Evolutionary conservation across 805 yeast species (phyloP).

Genomic region (Candida germanica): DNA sequence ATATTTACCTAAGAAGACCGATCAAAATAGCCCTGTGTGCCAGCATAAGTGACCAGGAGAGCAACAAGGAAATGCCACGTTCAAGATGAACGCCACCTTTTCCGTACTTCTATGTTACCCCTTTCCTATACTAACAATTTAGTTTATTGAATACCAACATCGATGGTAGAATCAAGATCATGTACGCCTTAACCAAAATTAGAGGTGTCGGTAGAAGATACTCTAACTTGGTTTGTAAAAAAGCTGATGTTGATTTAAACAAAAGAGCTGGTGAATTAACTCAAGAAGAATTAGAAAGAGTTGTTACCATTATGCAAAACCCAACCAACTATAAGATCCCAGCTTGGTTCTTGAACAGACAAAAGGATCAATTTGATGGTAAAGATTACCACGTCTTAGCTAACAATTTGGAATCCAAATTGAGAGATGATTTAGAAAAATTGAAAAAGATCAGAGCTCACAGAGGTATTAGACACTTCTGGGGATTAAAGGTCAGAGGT

Average conservation of each 20-base stretch:
- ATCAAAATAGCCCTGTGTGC: too few relatives aligned
- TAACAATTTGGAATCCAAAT: conserved; percentile 97
- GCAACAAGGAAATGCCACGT: too few relatives aligned
- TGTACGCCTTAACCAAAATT: conserved; percentile 99
- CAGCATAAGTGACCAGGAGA: too few relatives aligned
- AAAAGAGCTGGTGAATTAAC: conserved; percentile 99
- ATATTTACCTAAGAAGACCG: too few relatives aligned
- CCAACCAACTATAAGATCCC: conserved; percentile 99
- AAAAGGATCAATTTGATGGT: conserved; percentile 97
- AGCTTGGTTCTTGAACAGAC: conserved; percentile 99
- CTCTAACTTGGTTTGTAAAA: conserved; percentile 99
- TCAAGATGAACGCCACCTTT: too few relatives aligned
- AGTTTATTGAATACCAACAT: conserved; percentile 99
- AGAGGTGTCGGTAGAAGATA: conserved; percentile 99
- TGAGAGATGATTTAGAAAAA: conserved; percentile 99
- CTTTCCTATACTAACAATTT: conserved; percentile 28
- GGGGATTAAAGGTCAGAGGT: conserved; percentile 99
- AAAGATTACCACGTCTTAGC: conserved; percentile 99
- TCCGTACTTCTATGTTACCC: too few relatives aligned
- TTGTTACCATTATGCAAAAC: conserved; percentile 99
- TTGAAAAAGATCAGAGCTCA: conserved; percentile 99
- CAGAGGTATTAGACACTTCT: conserved; percentile 99
- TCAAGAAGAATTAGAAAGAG: conserved; percentile 99
- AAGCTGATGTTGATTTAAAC: conserved; percentile 97
- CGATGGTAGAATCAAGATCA: conserved; percentile 99